Evolutionary conservation across 495 filamentous ascomycete genomes (phyloP), one percentile per base, ranked within the genome.

Genomic region (Bathelium albidoporum): DNA sequence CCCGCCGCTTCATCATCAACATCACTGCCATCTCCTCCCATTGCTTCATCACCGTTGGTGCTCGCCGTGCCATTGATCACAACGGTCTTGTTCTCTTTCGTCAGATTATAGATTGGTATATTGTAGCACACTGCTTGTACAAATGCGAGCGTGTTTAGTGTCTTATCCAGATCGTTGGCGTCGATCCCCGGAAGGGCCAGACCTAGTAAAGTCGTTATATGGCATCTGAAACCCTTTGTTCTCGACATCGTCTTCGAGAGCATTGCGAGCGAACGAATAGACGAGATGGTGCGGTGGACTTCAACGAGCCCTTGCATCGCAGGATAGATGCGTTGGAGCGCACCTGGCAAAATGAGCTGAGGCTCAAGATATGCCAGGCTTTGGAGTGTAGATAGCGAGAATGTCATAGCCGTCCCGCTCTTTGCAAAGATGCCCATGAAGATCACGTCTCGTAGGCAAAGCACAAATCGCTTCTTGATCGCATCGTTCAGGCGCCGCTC

Each of bases 391-490:
- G 89, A 93, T 45, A 96, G 81, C 60, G 91, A 91, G 75, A 91
- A 95, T 68, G 85, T 93, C 78, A 97, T 89, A 1, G 93, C 89
- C 41, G 88, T 89, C 58, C 85, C 85, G 75, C 91, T 95, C 77
- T 99, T 98, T 36, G 92, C 85, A 70, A 95, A 99, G 58, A 99
- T 90, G 26, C 95, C 94, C 94, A 97, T 97, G 74, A 96, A 99
- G 29, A 89, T 88, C 44, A 97, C 94, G 63, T 97, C 94, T 69
- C 87, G 85, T 64, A 99, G 70, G 69, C 91, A 89, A 58, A 95
- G 76, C 36, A 99, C 95, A 72, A 99, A 97, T 36, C 95, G 85
- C 66, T 79, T 83, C 79, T 93, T 96, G 60, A 99, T 69, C 31
- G 84, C 83, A 60, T 86, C 83, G 64, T 83, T 96, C 59, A 99